These are phyloP conservation scores for Wickerhamiella qilinensis DNA, from an alignment of 805 yeast genomes.

Conservation along the genomic window DNA sequence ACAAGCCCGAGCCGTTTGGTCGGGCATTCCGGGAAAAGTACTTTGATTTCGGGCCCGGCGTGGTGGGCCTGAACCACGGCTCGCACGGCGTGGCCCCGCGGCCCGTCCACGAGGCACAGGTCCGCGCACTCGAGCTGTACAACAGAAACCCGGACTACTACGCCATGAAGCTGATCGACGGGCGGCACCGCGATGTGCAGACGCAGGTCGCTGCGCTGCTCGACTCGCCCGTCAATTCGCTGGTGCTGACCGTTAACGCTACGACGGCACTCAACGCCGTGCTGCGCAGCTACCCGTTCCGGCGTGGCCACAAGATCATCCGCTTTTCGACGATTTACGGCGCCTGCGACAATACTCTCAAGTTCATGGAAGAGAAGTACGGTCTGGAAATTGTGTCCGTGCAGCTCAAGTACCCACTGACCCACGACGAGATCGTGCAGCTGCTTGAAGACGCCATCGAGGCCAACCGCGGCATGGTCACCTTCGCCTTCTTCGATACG, in stretches of 20 bases:
- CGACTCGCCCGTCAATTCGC: constrained; percentile 29
- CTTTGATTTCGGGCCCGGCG: constrained; percentile 29
- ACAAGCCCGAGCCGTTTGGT: constrained; percentile 38
- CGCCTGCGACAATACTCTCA: constrained; percentile 35
- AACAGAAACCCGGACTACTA: constrained; percentile 34
- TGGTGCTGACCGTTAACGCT: constrained; percentile 44
- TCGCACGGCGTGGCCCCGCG: constrained; percentile 44
- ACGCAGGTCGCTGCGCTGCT: constrained; percentile 31
- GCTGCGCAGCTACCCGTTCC: constrained; percentile 36
- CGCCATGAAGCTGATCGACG: constrained; percentile 20
- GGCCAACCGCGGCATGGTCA: constrained; percentile 17
- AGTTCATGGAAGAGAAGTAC: constrained; percentile 15
- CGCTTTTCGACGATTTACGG: constrained; percentile 35
- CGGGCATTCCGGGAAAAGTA: constrained; percentile 31
- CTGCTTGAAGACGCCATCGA: constrained; percentile 20
- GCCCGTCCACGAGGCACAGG: constrained; percentile 28
- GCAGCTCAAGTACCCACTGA: constrained; percentile 29
- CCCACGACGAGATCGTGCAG: constrained; percentile 26
- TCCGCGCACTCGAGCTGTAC: constrained; percentile 19
- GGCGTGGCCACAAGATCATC: constrained; percentile 35
- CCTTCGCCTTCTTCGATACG: constrained; percentile 35
- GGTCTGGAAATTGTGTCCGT: constrained; percentile 26
- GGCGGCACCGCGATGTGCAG: too few species aligned
- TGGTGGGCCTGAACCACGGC: constrained; percentile 44
- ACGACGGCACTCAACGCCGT: constrained; percentile 44